Evolutionary conservation across 2,329 filamentous ascomycete genomes (phyloP).

Genomic region (Microthyrium microscopicum): DNA sequence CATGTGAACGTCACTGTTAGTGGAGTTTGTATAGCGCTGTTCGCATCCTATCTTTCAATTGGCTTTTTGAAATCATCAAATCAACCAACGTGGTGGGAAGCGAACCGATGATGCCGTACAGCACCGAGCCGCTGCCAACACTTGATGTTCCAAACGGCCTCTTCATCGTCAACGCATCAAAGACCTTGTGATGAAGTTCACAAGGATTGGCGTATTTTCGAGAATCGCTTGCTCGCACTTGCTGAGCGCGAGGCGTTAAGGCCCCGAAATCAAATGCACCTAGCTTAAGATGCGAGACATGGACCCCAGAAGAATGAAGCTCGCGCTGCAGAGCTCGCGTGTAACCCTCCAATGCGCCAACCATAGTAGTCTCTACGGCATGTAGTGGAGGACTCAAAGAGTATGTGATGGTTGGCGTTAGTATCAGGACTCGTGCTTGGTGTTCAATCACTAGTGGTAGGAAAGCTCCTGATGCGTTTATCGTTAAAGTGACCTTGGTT

Average conservation of each 20-base stretch:
- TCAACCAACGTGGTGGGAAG: too few species aligned
- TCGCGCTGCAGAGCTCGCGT: conserved; percentile 66
- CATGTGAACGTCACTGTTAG: too few species aligned
- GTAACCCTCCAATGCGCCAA: conserved; percentile 73
- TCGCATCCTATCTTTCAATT: too few species aligned
- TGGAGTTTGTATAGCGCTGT: too few species aligned
- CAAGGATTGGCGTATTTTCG: conserved; percentile 33
- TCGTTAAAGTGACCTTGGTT: conserved; percentile 76
- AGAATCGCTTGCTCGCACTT: conserved; percentile 15
- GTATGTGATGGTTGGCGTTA: conserved; percentile 68
- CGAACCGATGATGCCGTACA: conserved; percentile 83
- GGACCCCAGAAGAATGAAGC: conserved; percentile 56
- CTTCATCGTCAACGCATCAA: conserved; percentile 66
- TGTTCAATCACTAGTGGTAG: conserved; percentile 38
- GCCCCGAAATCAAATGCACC: conserved; percentile 76
- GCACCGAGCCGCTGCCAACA: conserved; percentile 66
- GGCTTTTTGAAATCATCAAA: too few species aligned
- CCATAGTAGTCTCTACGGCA: conserved; percentile 72
- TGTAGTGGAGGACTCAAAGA: conserved; percentile 66
- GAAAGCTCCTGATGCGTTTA: conserved; percentile 77
- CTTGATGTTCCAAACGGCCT: conserved; percentile 46
- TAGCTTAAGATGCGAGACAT: conserved; percentile 75
- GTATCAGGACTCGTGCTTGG: conserved; percentile 52
- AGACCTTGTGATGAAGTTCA: conserved; percentile 71
- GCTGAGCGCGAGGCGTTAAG: conserved; percentile 29